These are phyloP conservation scores for Ceratobasidium sp. DNA, from an alignment of 1,284 basidiomycete genomes.

Conservation along the genomic window DNA sequence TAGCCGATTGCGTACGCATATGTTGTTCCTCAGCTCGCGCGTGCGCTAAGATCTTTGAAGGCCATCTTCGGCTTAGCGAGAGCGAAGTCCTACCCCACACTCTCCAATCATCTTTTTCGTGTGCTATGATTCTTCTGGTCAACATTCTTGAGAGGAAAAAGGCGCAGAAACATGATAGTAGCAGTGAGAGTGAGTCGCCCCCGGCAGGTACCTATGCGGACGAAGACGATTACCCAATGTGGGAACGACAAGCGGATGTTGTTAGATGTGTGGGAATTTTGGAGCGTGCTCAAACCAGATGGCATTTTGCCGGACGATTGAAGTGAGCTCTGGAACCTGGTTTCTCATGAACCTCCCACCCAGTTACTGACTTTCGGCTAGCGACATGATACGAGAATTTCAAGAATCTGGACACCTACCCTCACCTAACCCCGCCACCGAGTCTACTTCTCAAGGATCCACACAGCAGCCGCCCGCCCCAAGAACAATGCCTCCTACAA, in stretches of 20 bases:
- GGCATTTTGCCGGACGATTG: conserved; percentile 23
- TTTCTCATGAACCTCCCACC: too few relatives aligned
- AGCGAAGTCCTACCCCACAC: not conserved
- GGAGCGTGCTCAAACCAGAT: conserved; percentile 5
- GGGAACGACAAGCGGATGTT: conserved; percentile 21
- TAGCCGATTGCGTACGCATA: conserved; percentile 19
- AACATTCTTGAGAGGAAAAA: conserved; percentile 27
- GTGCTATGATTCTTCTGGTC: conserved; percentile 26
- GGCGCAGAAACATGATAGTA: not conserved
- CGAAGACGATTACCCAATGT: conserved; percentile 12
- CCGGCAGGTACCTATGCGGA: not conserved
- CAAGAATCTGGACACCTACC: conserved; percentile 3
- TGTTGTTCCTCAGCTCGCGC: conserved; percentile 28
- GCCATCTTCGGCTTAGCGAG: not conserved
- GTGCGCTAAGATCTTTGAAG: conserved; percentile 21
- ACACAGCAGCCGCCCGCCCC: too few relatives aligned
- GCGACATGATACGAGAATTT: conserved; percentile 34
- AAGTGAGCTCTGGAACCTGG: conserved; percentile 5
- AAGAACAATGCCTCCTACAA: too few relatives aligned
- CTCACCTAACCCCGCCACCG: too few relatives aligned
- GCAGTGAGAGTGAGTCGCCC: not conserved
- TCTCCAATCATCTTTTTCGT: conserved; percentile 26
- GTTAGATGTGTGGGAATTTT: not conserved
- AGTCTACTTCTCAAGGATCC: too few relatives aligned
- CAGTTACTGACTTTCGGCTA: not conserved